Evolutionary conservation across 148 eudicot genomes (phyloP).

Genomic region (Cornus controversa): DNA sequence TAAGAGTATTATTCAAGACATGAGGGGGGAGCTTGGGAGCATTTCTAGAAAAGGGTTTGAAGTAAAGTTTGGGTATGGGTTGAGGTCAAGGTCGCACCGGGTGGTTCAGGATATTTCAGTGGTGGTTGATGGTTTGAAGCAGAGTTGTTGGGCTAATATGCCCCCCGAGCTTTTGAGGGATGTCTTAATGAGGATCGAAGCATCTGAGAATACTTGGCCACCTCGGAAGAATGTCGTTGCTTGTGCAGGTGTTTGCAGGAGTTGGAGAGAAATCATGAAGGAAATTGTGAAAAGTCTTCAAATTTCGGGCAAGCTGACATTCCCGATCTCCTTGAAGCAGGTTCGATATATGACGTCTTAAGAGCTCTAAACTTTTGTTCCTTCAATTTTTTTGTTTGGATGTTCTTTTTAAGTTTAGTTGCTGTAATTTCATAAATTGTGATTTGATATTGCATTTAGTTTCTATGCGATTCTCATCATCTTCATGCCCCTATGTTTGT

Average conservation of each 20-base stretch:
- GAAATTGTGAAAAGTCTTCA: constrained; percentile 72
- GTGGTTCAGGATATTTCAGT: constrained; percentile 62
- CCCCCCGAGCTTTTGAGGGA: constrained; percentile 89
- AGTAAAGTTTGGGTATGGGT: constrained; percentile 51
- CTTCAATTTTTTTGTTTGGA: too few relatives aligned
- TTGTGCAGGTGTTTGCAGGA: constrained; percentile 88
- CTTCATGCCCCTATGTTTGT: neutral
- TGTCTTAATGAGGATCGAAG: constrained; percentile 80
- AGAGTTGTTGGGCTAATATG: constrained; percentile 93
- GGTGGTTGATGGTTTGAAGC: constrained; percentile 65
- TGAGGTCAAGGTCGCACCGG: constrained; percentile 73
- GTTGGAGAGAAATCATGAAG: constrained; percentile 83
- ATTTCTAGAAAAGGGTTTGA: constrained; percentile 80
- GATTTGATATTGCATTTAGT: neutral
- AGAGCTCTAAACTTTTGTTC: neutral
- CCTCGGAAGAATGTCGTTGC: constrained; percentile 65
- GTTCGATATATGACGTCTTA: constrained; percentile 24
- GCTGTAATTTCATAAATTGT: neutral
- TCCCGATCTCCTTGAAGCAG: constrained; percentile 96
- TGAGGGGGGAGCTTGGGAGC: constrained; percentile 81
- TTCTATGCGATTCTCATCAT: neutral
- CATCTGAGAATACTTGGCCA: constrained; percentile 73
- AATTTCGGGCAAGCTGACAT: constrained; percentile 66
- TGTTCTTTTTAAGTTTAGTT: neutral
- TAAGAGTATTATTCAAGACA: constrained; percentile 67